Conservation (phyloP, 305 asterid species). For the Nicotiana rustica region DNA sequence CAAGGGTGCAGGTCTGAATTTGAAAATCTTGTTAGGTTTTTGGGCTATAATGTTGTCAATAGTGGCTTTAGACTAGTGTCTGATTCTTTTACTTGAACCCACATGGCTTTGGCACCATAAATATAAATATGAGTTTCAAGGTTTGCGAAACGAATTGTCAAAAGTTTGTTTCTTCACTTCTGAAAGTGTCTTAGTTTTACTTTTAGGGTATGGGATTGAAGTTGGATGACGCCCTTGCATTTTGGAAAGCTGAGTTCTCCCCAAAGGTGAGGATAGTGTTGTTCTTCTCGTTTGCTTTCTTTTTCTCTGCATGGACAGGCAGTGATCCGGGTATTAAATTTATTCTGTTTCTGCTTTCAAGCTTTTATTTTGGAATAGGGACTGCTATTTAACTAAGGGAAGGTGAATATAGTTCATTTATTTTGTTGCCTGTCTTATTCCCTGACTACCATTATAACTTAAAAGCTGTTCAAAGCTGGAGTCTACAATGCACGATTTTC, state of each 20-base stretch:
- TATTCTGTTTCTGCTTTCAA: background rate
- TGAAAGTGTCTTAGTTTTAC: constrained; percentile 35
- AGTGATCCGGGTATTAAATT: background rate
- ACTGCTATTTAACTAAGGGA: background rate
- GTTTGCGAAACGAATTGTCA: background rate
- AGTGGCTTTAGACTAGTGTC: background rate
- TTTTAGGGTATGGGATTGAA: constrained; percentile 93
- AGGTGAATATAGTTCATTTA: background rate
- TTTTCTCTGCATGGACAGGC: background rate
- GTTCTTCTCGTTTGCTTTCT: background rate
- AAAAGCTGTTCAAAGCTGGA: background rate
- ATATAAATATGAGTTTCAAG: background rate
- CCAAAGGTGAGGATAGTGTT: constrained; percentile 57
- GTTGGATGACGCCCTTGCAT: constrained; percentile 97
- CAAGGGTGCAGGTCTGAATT: background rate
- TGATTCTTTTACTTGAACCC: constrained; percentile 21
- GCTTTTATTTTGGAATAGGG: background rate
- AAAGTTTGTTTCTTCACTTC: constrained; percentile 28
- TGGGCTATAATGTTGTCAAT: constrained; percentile 9
- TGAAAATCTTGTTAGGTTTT: background rate
- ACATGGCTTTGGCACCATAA: background rate
- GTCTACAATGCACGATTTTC: background rate
- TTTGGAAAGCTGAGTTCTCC: constrained; percentile 97
- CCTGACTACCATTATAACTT: background rate
- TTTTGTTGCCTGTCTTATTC: background rate